Base-by-base conservation (phyloP, 257 asterid genomes). In the Lithospermum erythrorhizon region DNA sequence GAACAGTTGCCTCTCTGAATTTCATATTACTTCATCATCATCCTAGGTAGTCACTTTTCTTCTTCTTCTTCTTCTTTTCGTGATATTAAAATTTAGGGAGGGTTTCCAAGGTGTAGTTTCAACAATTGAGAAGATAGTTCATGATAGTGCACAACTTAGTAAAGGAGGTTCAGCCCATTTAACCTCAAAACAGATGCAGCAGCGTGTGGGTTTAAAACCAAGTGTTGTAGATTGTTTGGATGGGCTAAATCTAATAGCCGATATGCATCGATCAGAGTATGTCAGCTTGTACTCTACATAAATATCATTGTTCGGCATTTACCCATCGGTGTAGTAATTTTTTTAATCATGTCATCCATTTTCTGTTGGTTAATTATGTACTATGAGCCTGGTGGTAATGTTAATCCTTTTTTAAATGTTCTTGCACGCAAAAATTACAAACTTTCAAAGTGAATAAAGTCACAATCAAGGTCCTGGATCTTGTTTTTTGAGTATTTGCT, bases 261-360 rank as follows among this genome's bases (percentile, higher is more conserved):
- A 85, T 73, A 87, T 90, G 96, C 91, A 90, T 73, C 75, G 61
- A 60, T 76, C 89, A 22, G 97, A 90, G 94, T 89, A 89, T 53
- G 83, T 66, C 62, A 18, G 13, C 29, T 20, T 55, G 47, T 48
- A 47, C 23, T 22, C 57, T 53, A 65, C 25, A 21, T 24, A 51
- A 48, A 24, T 61, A 59, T 61, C 35, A 23, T 13, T 48, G 3
- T 49, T 59, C 30, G 6, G 9, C 16, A 14, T 59, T 25, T 64
- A 22, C 21, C 49, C 49, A 41, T 41, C 49, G 5, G 17, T 13
- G 49, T 14, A 41, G 49, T 41, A 41, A 35, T 10, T 5, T 8
- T 35, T 35, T 0, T 2, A 3, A 35, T 35, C 37, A 35, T 35
- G 45, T 30, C 32, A 27, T 27, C 32, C 5, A 7, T 27, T 27